phyloP scores from a whole-genome alignment of 2,329 filamentous ascomycete genomes.

The Cladosporium oxysporum region DNA sequence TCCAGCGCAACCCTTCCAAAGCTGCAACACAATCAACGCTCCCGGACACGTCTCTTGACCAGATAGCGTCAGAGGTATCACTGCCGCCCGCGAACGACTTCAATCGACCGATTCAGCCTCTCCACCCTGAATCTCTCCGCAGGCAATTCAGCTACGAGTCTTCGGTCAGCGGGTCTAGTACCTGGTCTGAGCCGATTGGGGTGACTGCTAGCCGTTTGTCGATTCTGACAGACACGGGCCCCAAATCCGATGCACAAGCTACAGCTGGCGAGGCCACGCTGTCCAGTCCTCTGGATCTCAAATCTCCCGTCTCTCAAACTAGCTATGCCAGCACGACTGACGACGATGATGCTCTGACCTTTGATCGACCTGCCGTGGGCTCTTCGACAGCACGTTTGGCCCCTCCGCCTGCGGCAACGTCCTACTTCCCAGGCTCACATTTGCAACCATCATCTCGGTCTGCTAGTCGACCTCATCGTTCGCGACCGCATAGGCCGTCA shows the following conservation, averaged over 20 bases:
- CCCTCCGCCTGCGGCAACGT: neutral
- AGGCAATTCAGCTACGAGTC: constrained; percentile 44
- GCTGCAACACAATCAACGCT: constrained; percentile 12
- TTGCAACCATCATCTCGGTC: constrained; percentile 10
- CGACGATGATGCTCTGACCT: constrained; percentile 74
- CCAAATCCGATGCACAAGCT: constrained; percentile 7
- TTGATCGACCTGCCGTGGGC: constrained; percentile 44
- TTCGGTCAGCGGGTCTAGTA: constrained; percentile 22
- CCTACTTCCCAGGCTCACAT: constrained; percentile 42
- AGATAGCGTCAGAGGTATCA: constrained; percentile 16
- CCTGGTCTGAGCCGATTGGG: constrained; percentile 29
- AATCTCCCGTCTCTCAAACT: constrained; percentile 51
- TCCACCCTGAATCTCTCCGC: constrained; percentile 5
- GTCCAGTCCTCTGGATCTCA: constrained; percentile 34
- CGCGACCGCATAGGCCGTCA: constrained; percentile 23
- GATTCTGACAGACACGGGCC: constrained; percentile 30
- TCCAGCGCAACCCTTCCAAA: constrained; percentile 40
- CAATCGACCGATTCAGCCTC: constrained; percentile 23
- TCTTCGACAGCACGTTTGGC: neutral
- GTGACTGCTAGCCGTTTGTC: constrained; percentile 32
- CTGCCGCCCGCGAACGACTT: constrained; percentile 28
- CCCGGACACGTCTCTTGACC: constrained; percentile 7
- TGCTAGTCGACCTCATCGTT: constrained; percentile 13
- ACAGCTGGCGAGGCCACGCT: constrained; percentile 20
- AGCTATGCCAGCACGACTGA: constrained; percentile 75